Evolutionary conservation across 2,329 filamentous ascomycete species (phyloP).

Genomic region (Lithohypha guttulata): DNA sequence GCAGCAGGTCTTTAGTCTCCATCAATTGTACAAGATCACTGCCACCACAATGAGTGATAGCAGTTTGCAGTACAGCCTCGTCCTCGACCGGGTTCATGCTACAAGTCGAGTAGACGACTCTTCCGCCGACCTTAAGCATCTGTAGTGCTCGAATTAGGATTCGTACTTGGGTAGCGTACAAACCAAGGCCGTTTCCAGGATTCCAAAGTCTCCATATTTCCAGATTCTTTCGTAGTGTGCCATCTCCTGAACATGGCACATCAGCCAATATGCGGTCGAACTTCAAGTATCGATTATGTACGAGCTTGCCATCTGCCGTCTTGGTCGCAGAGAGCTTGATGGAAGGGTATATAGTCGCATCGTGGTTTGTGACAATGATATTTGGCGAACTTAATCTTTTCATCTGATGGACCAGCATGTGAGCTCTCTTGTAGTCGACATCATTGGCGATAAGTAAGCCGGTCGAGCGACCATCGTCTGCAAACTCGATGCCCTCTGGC

Average conservation of each 20-base stretch:
- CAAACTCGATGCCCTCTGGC: conserved; percentile 41
- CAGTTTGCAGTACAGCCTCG: conserved; percentile 78
- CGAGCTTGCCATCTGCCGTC: conserved; percentile 41
- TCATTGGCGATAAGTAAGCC: conserved; percentile 93
- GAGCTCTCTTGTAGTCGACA: conserved; percentile 88
- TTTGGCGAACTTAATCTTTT: conserved; percentile 96
- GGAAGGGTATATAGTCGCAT: conserved; percentile 88
- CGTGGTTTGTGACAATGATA: conserved; percentile 93
- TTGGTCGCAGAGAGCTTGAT: conserved; percentile 64
- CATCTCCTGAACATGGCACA: conserved; percentile 93
- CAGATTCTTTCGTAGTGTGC: conserved; percentile 84
- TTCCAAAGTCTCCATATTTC: conserved; percentile 94
- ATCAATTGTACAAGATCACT: conserved; percentile 68
- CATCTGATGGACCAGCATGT: conserved; percentile 95
- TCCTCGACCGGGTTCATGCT: conserved; percentile 99
- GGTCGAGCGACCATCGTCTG: conserved; percentile 76
- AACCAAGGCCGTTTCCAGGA: conserved; percentile 72
- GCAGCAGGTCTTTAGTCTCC: conserved; percentile 69
- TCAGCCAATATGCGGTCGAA: conserved; percentile 95
- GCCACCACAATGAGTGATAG: conserved; percentile 83
- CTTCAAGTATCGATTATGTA: conserved; percentile 66
- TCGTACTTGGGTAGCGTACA: conserved; percentile 75
- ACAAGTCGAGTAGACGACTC: conserved; percentile 96
- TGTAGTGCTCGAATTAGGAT: conserved; percentile 88
- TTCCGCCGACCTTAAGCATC: conserved; percentile 88